Evolutionary conservation across 495 filamentous ascomycete species (phyloP).

Genomic region (Neurospora africana): DNA sequence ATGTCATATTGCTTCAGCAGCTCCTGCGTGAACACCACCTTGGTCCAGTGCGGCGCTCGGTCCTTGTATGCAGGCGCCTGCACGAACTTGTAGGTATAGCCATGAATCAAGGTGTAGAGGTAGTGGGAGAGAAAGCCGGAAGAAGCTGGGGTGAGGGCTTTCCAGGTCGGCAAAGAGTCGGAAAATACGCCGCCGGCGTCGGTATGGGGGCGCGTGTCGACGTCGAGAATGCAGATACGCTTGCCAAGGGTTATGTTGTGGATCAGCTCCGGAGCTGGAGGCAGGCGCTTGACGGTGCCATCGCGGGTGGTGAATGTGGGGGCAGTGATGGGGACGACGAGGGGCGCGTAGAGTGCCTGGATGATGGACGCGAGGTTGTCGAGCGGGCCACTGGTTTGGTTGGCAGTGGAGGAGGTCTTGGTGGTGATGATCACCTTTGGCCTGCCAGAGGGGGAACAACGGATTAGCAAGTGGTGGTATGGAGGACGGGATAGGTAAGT

Average conservation of each 20-base stretch:
- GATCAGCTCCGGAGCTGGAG: slow-evolving; percentile 10
- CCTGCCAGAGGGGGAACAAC: not conserved
- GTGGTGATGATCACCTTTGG: slow-evolving; percentile 12
- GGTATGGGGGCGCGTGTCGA: slow-evolving; percentile 28
- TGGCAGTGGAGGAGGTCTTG: not conserved
- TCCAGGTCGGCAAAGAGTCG: slow-evolving; percentile 9
- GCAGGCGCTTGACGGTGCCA: slow-evolving; percentile 15
- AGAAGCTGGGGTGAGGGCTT: slow-evolving; percentile 13
- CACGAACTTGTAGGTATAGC: slow-evolving; percentile 44
- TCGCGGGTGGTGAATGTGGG: slow-evolving; percentile 16
- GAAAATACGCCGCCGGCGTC: slow-evolving; percentile 21
- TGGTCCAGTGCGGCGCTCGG: slow-evolving; percentile 37
- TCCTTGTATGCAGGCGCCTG: slow-evolving; percentile 22
- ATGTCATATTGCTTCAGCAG: slow-evolving; percentile 35
- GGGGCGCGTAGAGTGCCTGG: slow-evolving; percentile 16
- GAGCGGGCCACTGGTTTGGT: not conserved
- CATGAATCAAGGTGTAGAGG: slow-evolving; percentile 39
- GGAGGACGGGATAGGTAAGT: not conserved
- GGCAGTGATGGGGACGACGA: slow-evolving; percentile 16
- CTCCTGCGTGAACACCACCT: slow-evolving; percentile 37
- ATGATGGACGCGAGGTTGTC: slow-evolving; percentile 12
- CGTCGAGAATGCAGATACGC: slow-evolving; percentile 29
- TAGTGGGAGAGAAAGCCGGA: slow-evolving; percentile 33
- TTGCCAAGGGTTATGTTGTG: slow-evolving; percentile 21
- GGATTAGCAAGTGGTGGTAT: not conserved